Evolutionary conservation across 2,329 filamentous ascomycete species (phyloP).

Genomic region (Ustulina deusta): DNA sequence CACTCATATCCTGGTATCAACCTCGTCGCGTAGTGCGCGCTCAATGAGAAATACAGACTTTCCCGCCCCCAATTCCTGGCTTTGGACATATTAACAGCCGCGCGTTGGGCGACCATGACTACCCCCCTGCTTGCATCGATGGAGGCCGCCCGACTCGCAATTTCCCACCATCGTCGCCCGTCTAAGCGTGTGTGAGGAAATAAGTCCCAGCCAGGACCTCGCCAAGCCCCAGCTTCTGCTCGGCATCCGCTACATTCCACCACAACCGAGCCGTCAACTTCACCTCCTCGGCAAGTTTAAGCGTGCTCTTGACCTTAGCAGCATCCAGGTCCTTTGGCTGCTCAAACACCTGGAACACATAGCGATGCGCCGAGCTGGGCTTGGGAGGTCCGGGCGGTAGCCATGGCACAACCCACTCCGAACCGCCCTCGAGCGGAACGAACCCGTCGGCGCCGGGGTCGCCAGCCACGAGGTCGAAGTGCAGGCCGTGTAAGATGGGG

Average conservation of each 20-base stretch:
- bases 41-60: neutral
- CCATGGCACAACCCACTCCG: slow-evolving; percentile 32
- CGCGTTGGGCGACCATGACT: neutral
- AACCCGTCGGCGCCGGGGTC: slow-evolving; percentile 32
- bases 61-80: neutral
- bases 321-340: slow-evolving; percentile 29
- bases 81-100: neutral
- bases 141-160: neutral
- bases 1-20: slow-evolving; percentile 9
- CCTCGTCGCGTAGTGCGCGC: neutral
- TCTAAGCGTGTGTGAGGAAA: slow-evolving; percentile 21
- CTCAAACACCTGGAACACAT: slow-evolving; percentile 34
- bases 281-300: slow-evolving; percentile 24
- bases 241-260: slow-evolving; percentile 25
- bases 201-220: slow-evolving; percentile 31
- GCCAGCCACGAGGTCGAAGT: slow-evolving; percentile 32
- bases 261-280: slow-evolving; percentile 31
- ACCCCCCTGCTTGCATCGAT: neutral
- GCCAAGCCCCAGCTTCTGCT: slow-evolving; percentile 35
- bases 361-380: slow-evolving; percentile 36
- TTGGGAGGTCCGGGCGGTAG: slow-evolving; percentile 31
- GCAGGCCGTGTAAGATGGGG: slow-evolving; percentile 37
- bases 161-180: neutral
- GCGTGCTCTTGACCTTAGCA: slow-evolving; percentile 25
- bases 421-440: slow-evolving; percentile 29